Conservation (phyloP, 2,329 filamentous ascomycete species). For the Karstenula rhodostoma region DNA sequence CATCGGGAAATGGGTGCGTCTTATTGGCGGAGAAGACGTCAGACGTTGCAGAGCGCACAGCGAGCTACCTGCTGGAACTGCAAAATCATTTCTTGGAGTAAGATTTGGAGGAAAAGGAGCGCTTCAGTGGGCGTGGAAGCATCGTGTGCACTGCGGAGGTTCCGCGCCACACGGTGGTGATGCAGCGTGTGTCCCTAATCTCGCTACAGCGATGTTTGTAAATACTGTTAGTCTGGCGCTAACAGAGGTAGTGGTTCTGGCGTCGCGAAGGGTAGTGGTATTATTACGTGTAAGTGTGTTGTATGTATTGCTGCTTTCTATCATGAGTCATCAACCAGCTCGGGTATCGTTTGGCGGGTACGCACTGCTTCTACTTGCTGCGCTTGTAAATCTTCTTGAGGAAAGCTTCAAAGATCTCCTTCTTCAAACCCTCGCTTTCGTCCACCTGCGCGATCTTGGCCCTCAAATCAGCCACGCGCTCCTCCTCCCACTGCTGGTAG, state of each 20-base stretch:
- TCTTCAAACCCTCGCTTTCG: constrained; percentile 88
- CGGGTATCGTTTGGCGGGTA: background rate
- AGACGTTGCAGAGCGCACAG: too few relatives aligned
- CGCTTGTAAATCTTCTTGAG: constrained; percentile 98
- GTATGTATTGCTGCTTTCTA: background rate
- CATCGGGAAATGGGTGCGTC: constrained; percentile 29
- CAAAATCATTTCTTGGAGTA: too few relatives aligned
- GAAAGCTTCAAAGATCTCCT: constrained; percentile 87
- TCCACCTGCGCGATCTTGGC: constrained; percentile 80
- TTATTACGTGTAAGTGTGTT: background rate
- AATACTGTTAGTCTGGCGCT: background rate
- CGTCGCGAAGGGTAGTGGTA: background rate
- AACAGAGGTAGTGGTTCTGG: too few relatives aligned
- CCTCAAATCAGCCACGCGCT: constrained; percentile 79
- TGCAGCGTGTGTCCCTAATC: background rate
- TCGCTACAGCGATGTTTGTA: background rate
- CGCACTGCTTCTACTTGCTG: constrained; percentile 73
- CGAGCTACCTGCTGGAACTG: too few relatives aligned
- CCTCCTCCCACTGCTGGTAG: constrained; percentile 91
- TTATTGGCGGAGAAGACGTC: constrained; percentile 1
- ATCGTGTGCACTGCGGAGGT: too few relatives aligned
- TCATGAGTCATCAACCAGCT: background rate
- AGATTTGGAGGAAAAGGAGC: too few relatives aligned
- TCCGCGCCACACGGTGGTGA: too few relatives aligned
- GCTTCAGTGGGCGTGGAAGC: too few relatives aligned